A percentile compares a stretch with the other conserved stretches of the same genome.
These are phyloP conservation scores for Russula dissimulans DNA, from an alignment of 768 basidiomycete genomes.

Conservation along the genomic window DNA sequence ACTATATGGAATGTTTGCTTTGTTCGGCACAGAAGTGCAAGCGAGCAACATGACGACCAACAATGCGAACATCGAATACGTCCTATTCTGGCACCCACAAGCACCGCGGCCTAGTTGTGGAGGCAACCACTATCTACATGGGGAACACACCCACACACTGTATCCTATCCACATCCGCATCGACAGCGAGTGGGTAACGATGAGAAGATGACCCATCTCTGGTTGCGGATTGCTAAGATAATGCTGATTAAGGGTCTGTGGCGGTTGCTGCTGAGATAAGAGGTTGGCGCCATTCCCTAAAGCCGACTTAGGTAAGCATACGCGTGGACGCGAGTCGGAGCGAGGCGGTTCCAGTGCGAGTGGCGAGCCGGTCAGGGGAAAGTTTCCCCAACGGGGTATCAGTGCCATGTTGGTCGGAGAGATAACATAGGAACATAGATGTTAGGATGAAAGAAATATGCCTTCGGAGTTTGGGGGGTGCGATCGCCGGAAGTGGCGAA, in stretches of 20 bases:
- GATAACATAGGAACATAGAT: background rate
- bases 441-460: background rate
- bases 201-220: background rate
- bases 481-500: background rate
- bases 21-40: background rate
- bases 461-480: conserved; percentile 13
- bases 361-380: background rate
- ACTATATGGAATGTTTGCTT: background rate
- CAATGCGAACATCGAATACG: background rate
- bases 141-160: background rate
- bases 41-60: background rate
- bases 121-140: background rate
- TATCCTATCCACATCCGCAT: background rate
- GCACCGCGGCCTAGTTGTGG: background rate
- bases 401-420: background rate
- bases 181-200: background rate
- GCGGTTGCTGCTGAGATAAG: background rate
- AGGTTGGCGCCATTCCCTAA: background rate
- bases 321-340: background rate
- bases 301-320: background rate
- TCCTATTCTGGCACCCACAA: background rate
- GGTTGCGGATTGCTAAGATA: background rate
- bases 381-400: background rate
- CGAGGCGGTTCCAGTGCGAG: background rate
- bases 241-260: background rate